phyloP scores from a whole-genome alignment of 768 basidiomycete genomes.

The Sistotremastrum niveocremeum region DNA sequence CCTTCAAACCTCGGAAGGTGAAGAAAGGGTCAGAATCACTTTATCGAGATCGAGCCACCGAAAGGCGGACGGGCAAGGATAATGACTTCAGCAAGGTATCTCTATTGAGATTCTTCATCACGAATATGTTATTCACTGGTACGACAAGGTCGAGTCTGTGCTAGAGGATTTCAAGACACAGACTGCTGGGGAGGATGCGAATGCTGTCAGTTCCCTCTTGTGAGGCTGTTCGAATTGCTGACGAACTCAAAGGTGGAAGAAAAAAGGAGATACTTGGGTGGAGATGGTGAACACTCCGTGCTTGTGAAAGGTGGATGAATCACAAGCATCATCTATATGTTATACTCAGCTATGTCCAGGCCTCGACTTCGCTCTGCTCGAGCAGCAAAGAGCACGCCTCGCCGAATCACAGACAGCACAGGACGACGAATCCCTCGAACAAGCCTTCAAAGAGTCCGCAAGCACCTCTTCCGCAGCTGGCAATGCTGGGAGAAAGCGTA shows the following conservation, averaged over 20 bases:
- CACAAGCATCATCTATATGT: too few relatives aligned
- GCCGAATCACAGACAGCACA: slow-evolving; percentile 32
- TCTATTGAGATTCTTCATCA: neutral
- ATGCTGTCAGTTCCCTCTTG: slow-evolving; percentile 30
- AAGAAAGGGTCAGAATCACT: slow-evolving; percentile 39
- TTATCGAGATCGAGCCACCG: slow-evolving; percentile 68
- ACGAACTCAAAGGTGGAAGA: slow-evolving; percentile 44
- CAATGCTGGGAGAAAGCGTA: slow-evolving; percentile 44
- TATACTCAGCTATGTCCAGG: slow-evolving; percentile 12
- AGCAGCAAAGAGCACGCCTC: slow-evolving; percentile 65
- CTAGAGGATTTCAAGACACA: slow-evolving; percentile 70
- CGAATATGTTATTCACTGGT: neutral
- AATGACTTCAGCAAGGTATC: slow-evolving; percentile 64
- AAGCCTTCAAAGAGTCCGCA: slow-evolving; percentile 44
- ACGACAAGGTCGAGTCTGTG: slow-evolving; percentile 56
- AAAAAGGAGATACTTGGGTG: slow-evolving; percentile 67
- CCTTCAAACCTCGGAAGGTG: slow-evolving; percentile 73
- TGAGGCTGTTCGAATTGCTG: neutral
- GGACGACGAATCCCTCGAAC: slow-evolving; percentile 74
- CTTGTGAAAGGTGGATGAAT: slow-evolving; percentile 49
- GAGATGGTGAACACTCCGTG: slow-evolving; percentile 74
- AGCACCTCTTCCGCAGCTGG: slow-evolving; percentile 8
- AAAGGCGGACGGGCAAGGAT: slow-evolving; percentile 50
- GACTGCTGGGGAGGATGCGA: slow-evolving; percentile 45
- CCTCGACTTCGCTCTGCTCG: slow-evolving; percentile 74